Base-by-base conservation (phyloP, 768 basidiomycete species). In the Rhizopogon sp. region DNA sequence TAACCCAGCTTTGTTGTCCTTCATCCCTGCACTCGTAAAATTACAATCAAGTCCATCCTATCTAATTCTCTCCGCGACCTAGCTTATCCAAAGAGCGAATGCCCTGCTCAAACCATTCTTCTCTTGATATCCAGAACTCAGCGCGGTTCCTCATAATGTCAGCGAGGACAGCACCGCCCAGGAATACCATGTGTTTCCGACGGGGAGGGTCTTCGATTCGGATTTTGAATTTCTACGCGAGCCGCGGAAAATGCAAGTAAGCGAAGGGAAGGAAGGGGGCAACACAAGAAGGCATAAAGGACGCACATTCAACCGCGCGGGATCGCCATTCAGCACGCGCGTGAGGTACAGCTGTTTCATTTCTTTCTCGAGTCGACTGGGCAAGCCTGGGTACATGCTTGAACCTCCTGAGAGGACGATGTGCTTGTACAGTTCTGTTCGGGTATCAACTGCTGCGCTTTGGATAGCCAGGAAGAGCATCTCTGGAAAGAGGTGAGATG, bases 341-440 rank as follows among this genome's bases (percentile, higher is more conserved):
- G 90, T 90, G 57, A 99, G 80, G 70, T 98, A 93, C n/a, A 98
- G 78, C 71, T 98, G 97, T 72, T 98, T 98, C 90, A 98, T 93
- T 77, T 99, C 96, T 77, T 98, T 98, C 74, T 98, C 97, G 43
- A 99, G 79, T 44, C 97, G 85, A 68, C 90, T 93, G 10, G 97
- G 97, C 54, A 99, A 82, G 28, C 97, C 97, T 31, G 97, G 96
- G 69, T 98, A 98, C 96, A 98, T 98, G 71, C 91, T 94, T 2
- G 93, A 96, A 6, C 97, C 97, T 51, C 97, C 97, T 4, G 93
- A 97, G 28, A 99, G 85, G 11, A 99, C 96, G 61, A 98, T 87
- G 70, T 98, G 97, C 68, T 97, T 97, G 81, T 98, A 99, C 3
- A 99, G 78, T 61, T 98, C 96, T 0, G 86, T 35, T 55, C 97